Evolutionary conservation across 1,284 basidiomycete genomes (phyloP).

Genomic region (Trametes versicolor): DNA sequence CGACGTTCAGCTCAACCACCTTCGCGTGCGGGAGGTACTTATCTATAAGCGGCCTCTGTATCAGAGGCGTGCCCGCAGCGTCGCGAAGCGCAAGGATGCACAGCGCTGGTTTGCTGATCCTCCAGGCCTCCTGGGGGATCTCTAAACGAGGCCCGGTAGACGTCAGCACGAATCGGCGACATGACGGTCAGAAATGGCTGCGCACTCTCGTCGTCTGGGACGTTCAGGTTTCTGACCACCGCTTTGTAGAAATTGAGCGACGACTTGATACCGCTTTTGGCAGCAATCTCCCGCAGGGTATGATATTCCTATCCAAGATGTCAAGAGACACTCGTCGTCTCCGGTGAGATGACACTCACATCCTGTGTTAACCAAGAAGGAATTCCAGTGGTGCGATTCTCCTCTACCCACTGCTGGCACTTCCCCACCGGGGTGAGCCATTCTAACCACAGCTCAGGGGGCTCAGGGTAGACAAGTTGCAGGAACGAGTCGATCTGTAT

Average conservation of each 20-base stretch:
- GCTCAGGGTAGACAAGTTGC: slow-evolving; percentile 19
- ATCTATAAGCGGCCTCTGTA: slow-evolving; percentile 9
- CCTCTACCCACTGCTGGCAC: slow-evolving; percentile 18
- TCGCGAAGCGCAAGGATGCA: neutral
- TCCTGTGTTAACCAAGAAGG: slow-evolving; percentile 19
- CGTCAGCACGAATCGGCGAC: slow-evolving; percentile 11
- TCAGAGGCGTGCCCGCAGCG: neutral
- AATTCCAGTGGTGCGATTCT: slow-evolving; percentile 9
- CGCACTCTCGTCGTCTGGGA: slow-evolving; percentile 69
- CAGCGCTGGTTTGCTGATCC: slow-evolving; percentile 4
- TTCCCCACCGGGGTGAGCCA: slow-evolving; percentile 17
- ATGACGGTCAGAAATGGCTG: too few relatives aligned
- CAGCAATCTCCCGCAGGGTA: slow-evolving; percentile 2
- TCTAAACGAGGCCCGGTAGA: neutral
- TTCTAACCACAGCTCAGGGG: slow-evolving; percentile 19
- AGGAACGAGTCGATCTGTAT: slow-evolving; percentile 29
- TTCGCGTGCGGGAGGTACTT: slow-evolving; percentile 43
- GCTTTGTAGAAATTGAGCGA: slow-evolving; percentile 9
- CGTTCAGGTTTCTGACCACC: slow-evolving; percentile 48
- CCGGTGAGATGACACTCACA: slow-evolving; percentile 8
- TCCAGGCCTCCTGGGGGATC: slow-evolving; percentile 2
- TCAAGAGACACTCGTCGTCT: neutral
- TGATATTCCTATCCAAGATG: slow-evolving; percentile 18
- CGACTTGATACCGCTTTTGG: slow-evolving; percentile 3
- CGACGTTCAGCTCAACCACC: slow-evolving; percentile 43